Conservation (phyloP, 73 alveolate genomes). For the Paramecium pentaurelia region DNA sequence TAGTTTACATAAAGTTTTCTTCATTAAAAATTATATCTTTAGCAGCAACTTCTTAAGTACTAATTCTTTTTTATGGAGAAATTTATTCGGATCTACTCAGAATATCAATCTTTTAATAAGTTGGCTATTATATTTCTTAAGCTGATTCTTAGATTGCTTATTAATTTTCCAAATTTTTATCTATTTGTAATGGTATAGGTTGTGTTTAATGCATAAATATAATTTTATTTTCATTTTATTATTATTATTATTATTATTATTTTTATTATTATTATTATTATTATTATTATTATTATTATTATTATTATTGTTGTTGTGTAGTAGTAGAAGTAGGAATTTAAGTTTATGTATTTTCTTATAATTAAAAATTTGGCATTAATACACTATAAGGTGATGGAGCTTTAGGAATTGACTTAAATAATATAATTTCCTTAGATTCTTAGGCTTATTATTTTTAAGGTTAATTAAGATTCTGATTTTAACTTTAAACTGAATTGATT, state of each 20-base stretch:
- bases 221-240: not conserved
- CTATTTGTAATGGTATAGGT: not conserved
- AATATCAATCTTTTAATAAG: not conserved
- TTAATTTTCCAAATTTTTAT: not conserved
- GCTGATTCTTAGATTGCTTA: not conserved
- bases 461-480: not conserved
- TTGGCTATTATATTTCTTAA: not conserved
- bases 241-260: not conserved
- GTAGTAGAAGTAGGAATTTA: not conserved
- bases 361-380: not conserved
- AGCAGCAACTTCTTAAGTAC: not conserved
- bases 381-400: slow-evolving; percentile 35
- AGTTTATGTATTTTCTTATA: not conserved
- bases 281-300: not conserved
- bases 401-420: not conserved
- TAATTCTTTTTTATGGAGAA: not conserved
- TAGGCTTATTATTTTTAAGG: not conserved
- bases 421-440: not conserved
- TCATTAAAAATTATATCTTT: not conserved
- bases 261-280: not conserved
- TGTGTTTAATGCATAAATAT: not conserved
- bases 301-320: not conserved
- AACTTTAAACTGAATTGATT: not conserved
- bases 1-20: not conserved
- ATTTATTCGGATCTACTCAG: not conserved